phyloP scores from a whole-genome alignment of 176 grass and related monocot genomes.

The Eragrostis nindensis region DNA sequence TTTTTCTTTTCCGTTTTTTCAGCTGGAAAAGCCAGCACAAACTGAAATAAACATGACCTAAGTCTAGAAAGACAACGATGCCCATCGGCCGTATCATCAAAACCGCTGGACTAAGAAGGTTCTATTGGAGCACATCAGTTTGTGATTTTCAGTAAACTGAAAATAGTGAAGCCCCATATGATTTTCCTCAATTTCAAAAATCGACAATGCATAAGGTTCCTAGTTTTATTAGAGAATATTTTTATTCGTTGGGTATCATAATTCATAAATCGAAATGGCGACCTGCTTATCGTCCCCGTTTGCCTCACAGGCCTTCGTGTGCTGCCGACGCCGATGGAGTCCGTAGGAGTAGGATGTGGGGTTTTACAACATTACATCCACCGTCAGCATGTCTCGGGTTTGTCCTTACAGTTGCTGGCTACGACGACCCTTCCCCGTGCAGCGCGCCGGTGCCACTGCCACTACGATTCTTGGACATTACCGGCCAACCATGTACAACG shows the following conservation, averaged over 20 bases:
- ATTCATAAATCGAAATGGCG: neutral
- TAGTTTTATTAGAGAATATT: neutral
- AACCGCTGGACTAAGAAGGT: no score
- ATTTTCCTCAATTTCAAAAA: neutral
- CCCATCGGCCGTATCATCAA: no score
- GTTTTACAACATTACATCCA: conserved; percentile 21
- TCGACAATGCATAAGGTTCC: no score
- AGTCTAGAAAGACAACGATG: no score
- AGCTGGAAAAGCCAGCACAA: no score
- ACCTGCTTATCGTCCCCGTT: neutral
- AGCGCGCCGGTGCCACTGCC: neutral
- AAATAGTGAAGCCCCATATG: neutral
- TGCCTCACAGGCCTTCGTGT: neutral
- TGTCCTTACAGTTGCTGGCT: neutral
- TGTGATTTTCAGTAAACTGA: neutral
- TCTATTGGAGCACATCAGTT: no score
- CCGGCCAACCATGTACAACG: conserved; percentile 32
- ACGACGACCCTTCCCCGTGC: neutral
- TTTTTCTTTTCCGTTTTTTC: no score
- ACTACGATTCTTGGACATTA: neutral
- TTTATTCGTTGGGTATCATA: neutral
- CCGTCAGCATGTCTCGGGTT: conserved; percentile 9
- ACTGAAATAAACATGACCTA: no score
- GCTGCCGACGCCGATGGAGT: neutral
- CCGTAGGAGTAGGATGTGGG: neutral